Base-by-base conservation (phyloP, 345 rosid genomes). In the Physaria fendleri region DNA sequence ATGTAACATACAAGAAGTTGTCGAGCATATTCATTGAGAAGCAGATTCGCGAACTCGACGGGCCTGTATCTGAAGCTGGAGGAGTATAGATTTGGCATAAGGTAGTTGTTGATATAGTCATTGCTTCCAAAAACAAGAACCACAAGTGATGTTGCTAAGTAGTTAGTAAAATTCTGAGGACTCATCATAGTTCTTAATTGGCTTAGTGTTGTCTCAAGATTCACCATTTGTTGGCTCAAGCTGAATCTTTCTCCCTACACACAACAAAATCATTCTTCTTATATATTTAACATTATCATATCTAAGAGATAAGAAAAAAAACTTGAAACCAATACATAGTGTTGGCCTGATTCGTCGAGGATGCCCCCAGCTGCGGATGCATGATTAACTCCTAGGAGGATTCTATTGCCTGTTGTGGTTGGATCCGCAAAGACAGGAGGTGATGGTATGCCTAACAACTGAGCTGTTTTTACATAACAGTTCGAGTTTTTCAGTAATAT, bases 91-190 rank as follows among this genome's bases (percentile, higher is more conserved):
- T 66, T 53, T 7, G 96, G 90, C 84, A 87, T 48, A 64, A 94
- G 91, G 65, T 84, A 94, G 78, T 87, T 94, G 82, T 87, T 84
- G 77, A 90, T 83, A 77, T 94, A 94, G 74, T 94, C 97, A 68
- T 87, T 90, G 73, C 96, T 90, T 28, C 97, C 97, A 45, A 94
- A 78, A 27, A 78, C 82, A 49, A 85, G 53, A 70, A 91, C 43
- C 14, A 74, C 82, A 1, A 84, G 27, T 17, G 92, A 81, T 66
- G 48, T 81, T 2, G 75, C 63, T 2, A 85, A 51, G 65, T 79
- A 85, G 13, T 66, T 66, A 0, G 77, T 75, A 44, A 83, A 44
- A 40, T 80, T 78, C 5, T 65, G 64, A n/a, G 78, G 73, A 2
- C 75, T 78, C 65, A 85, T 57, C 76, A 80, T 65, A 9, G 68